Base-by-base conservation (phyloP, 2,329 filamentous ascomycete genomes). In the Simplicillium aogashimaense region DNA sequence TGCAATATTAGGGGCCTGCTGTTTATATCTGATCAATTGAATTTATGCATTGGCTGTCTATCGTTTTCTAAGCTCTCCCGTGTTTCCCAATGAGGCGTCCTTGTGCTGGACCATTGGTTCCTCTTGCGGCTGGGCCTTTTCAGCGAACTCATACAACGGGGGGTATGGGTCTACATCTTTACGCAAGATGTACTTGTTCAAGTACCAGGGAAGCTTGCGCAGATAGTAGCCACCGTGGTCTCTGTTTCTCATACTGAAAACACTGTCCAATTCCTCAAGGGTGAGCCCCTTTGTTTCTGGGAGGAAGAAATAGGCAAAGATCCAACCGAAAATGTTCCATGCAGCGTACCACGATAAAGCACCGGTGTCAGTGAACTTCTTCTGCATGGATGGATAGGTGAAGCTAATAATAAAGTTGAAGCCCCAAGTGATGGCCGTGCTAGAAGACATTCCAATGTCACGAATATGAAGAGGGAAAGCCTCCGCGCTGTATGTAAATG, bases 241-340 rank as follows among this genome's bases (percentile, higher is more conserved):
- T 20, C 50, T 39, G 40, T 49, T 52, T n/a, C 38, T 43, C 11
- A 52, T 46, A 7, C 41, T 43, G 13, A 45, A 50, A 12, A 55
- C 12, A 45, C 59, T 42, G 44, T 69, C 74, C 58, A 81, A 72
- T 50, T 80, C 76, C 53, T 81, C 78, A 0, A 82, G 61, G 1
- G 72, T 72, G 8, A 77, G 54, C 0, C 72, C 64, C 51, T 77
- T 78, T 0, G 76, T 80, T 54, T 81, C 76, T 0, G 74, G 75
- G 11, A 77, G 74, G 51, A 74, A 71, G 52, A 76, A 73, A 58
- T 69, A 78, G 31, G 78, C 68, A 37, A 76, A 72, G 15, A 53
- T 17, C 36, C 46, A 52, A 18, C 48, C 52, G 20, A 53, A 36
- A 7, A 51, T 25, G 43, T 53, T 53, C 48, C 48, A 61, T 10